Evolutionary conservation across 768 basidiomycete species (phyloP).

Genomic region (Paxillus rubicundulus): DNA sequence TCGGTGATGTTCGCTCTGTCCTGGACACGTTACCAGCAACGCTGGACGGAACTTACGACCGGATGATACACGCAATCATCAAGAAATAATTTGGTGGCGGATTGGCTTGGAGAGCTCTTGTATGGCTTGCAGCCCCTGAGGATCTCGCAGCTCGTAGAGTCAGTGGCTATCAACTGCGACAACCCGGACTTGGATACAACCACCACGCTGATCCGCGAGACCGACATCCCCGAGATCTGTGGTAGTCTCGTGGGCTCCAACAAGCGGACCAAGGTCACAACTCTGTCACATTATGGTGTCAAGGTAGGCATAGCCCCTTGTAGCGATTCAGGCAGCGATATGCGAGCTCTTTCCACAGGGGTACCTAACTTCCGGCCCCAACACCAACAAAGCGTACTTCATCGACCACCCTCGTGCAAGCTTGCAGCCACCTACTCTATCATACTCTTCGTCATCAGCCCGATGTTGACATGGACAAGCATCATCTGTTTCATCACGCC

Average conservation of each 20-base stretch:
- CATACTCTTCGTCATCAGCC: background rate
- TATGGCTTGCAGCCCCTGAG: background rate
- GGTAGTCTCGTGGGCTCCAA: constrained; percentile 2
- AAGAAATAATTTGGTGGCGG: background rate
- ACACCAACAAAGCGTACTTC: background rate
- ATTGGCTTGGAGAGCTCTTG: background rate
- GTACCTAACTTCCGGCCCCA: background rate
- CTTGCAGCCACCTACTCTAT: background rate
- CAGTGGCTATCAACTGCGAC: background rate
- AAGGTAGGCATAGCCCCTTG: background rate
- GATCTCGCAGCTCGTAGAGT: background rate
- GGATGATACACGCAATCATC: constrained; percentile 1
- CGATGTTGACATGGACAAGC: background rate
- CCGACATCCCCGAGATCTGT: background rate
- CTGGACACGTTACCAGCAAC: constrained; percentile 1
- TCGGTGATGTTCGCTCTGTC: background rate
- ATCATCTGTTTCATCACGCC: background rate
- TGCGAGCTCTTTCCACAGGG: background rate
- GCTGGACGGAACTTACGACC: background rate
- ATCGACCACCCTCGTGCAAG: background rate
- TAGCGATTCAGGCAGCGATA: too few relatives aligned
- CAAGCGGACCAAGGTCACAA: background rate
- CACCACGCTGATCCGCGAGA: background rate
- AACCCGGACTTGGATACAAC: background rate
- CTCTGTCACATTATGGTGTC: constrained; percentile 7